Evolutionary conservation across 2,329 filamentous ascomycete genomes (phyloP).

Genomic region (Leptographium lundbergii): DNA sequence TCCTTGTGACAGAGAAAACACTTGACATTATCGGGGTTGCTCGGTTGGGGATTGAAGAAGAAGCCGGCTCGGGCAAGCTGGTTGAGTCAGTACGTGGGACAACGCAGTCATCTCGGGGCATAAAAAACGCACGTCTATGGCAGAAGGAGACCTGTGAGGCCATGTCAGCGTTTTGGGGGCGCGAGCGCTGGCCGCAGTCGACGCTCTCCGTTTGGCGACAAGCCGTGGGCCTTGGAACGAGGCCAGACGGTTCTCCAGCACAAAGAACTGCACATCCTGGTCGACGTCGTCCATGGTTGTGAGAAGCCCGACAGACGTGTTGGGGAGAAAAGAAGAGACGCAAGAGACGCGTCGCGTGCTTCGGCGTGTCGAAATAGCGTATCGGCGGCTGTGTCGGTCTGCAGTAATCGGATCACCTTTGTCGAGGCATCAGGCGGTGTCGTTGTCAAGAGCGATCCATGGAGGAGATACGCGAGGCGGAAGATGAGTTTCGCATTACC

Average conservation of each 20-base stretch:
- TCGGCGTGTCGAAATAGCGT: not conserved
- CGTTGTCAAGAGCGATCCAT: not conserved
- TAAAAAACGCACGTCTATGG: constrained; percentile 44
- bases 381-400: not conserved
- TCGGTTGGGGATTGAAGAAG: constrained; percentile 65
- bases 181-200: constrained; percentile 47
- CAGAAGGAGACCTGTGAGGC: constrained; percentile 61
- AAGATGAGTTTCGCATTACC: not conserved
- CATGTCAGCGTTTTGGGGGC: constrained; percentile 50
- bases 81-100: not conserved
- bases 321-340: not conserved
- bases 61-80: constrained; percentile 88
- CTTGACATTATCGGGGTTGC: constrained; percentile 72
- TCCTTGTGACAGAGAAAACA: constrained; percentile 80
- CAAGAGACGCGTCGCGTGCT: not conserved
- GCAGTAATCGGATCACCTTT: not conserved
- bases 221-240: constrained; percentile 61
- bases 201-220: constrained; percentile 56
- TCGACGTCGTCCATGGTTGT: constrained; percentile 18
- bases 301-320: not conserved
- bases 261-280: constrained; percentile 38
- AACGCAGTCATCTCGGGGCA: constrained; percentile 16
- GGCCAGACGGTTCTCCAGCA: constrained; percentile 63
- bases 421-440: not conserved
- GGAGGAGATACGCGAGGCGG: not conserved